phyloP scores from a whole-genome alignment of 2,329 filamentous ascomycete genomes.

The Cercospora sojina region DNA sequence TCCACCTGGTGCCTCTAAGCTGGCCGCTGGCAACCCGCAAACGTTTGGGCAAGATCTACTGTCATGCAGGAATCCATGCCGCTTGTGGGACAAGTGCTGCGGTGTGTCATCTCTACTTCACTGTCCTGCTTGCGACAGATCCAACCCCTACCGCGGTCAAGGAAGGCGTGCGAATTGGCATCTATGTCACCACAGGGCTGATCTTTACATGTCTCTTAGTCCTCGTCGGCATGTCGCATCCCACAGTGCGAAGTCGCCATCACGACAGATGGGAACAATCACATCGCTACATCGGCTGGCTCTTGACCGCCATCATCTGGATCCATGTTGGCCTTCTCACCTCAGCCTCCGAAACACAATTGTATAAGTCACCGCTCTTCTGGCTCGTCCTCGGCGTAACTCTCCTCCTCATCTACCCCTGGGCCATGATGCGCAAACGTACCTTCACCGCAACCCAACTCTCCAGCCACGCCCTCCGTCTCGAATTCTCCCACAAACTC shows the following conservation, averaged over 20 bases:
- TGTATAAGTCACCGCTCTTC: constrained; percentile 55
- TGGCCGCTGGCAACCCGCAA: constrained; percentile 39
- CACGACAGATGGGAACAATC: constrained; percentile 70
- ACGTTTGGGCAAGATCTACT: constrained; percentile 42
- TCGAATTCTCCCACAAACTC: constrained; percentile 67
- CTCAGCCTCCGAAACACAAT: constrained; percentile 38
- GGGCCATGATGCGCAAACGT: constrained; percentile 68
- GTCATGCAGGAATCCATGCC: constrained; percentile 44
- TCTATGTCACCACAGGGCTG: constrained; percentile 53
- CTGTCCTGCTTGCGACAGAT: constrained; percentile 34
- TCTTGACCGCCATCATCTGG: constrained; percentile 64
- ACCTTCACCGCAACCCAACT: constrained; percentile 64
- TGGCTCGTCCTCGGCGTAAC: constrained; percentile 55
- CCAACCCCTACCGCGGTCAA: constrained; percentile 27
- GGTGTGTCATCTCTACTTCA: constrained; percentile 47
- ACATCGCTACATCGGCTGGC: constrained; percentile 73
- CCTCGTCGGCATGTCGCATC: constrained; percentile 65
- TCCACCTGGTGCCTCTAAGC: constrained; percentile 34
- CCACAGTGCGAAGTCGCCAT: constrained; percentile 59
- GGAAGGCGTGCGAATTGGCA: constrained; percentile 13
- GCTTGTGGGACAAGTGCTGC: constrained; percentile 40
- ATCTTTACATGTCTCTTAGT: constrained; percentile 59
- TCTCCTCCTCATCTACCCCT: constrained; percentile 62
- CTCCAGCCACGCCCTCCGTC: constrained; percentile 68
- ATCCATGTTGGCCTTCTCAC: constrained; percentile 54